Conservation (phyloP, 768 basidiomycete species). For the Tephrocybe sp. region DNA sequence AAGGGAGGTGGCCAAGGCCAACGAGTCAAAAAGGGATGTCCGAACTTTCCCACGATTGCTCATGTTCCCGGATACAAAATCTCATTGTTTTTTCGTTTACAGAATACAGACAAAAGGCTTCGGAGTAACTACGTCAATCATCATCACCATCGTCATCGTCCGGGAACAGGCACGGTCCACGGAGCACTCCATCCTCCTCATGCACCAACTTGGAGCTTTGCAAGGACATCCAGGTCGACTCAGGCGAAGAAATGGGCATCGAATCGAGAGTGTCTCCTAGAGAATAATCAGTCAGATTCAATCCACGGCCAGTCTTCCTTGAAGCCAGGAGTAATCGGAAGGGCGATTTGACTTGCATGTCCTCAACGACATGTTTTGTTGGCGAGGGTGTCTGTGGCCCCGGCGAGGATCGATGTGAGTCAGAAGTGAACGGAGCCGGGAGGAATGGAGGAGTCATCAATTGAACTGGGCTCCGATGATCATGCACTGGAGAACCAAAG, state of each 20-base stretch:
- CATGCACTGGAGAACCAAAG: no score
- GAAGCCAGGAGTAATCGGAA: constrained; percentile 10
- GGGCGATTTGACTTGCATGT: constrained; percentile 2
- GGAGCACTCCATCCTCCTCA: constrained; percentile 28
- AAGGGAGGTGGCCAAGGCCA: constrained; percentile 6
- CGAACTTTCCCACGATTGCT: constrained; percentile 25
- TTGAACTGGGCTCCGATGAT: not conserved
- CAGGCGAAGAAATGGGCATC: not conserved
- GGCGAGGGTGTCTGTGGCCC: constrained; percentile 3
- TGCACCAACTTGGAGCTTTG: constrained; percentile 12
- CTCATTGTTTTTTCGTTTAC: no score
- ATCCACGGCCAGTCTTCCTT: constrained; percentile 5
- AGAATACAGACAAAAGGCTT: no score
- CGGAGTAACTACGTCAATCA: constrained; percentile 4
- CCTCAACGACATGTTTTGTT: not conserved
- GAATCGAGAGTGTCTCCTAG: not conserved
- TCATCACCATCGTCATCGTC: constrained; percentile 19
- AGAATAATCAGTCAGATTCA: constrained; percentile 2
- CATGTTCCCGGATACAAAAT: not conserved
- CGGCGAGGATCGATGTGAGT: not conserved
- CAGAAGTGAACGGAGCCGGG: not conserved
- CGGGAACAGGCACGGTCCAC: constrained; percentile 33
- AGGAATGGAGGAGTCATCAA: not conserved
- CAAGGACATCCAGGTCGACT: not conserved
- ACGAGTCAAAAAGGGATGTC: constrained; percentile 34